Percentiles rank a stretch among this genome's conserved stretches.
Conservation (phyloP, 495 filamentous ascomycete genomes). For the Coniosporium apollinis region DNA sequence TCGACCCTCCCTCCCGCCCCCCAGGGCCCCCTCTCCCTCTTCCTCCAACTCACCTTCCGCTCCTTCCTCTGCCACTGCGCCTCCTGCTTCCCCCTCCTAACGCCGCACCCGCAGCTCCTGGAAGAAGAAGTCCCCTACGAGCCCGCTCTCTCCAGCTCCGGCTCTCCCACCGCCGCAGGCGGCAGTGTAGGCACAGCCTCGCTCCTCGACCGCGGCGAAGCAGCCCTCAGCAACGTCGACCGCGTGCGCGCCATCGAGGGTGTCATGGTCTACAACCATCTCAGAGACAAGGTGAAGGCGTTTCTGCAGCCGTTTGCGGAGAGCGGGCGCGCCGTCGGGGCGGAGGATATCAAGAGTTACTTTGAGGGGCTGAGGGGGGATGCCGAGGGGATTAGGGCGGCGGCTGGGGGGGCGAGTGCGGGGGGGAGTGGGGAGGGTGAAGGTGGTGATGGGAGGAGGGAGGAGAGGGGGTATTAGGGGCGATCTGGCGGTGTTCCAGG, state of each 20-base stretch:
- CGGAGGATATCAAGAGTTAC: slow-evolving; percentile 89
- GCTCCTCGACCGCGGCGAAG: slow-evolving; percentile 76
- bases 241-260: slow-evolving; percentile 88
- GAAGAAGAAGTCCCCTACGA: slow-evolving; percentile 91
- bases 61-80: slow-evolving; percentile 61
- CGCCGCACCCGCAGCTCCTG: slow-evolving; percentile 55
- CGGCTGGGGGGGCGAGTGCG: slow-evolving; percentile 29
- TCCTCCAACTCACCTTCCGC: slow-evolving; percentile 61
- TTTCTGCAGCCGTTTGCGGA: slow-evolving; percentile 91
- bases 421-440: slow-evolving; percentile 23
- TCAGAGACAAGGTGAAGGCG: slow-evolving; percentile 83
- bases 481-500: no score
- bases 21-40: slow-evolving; percentile 51
- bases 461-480: slow-evolving; percentile 53
- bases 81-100: slow-evolving; percentile 57
- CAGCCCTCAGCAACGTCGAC: slow-evolving; percentile 75
- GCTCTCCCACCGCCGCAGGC: slow-evolving; percentile 15
- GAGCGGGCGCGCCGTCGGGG: slow-evolving; percentile 65
- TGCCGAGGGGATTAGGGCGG: slow-evolving; percentile 39
- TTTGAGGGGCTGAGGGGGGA: slow-evolving; percentile 89
- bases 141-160: slow-evolving; percentile 58
- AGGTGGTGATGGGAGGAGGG: slow-evolving; percentile 23
- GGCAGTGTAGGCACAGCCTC: slow-evolving; percentile 50
- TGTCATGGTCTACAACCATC: slow-evolving; percentile 89
- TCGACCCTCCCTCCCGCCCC: slow-evolving; percentile 34